These are phyloP conservation scores for Corymbia maculata DNA, from an alignment of 345 rosid species.

Conservation along the genomic window DNA sequence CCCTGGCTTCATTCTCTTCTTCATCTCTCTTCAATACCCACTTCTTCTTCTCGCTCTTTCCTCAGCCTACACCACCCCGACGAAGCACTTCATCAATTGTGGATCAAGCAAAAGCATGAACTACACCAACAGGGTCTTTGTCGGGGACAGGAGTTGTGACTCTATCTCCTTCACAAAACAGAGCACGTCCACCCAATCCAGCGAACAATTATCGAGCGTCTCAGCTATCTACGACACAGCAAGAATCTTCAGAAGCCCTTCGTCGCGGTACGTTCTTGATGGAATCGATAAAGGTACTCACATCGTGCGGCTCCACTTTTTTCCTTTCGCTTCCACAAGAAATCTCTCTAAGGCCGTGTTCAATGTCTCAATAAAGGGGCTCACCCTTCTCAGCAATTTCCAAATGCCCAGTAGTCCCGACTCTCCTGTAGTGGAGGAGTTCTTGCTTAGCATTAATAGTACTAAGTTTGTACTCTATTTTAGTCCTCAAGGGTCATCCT, in stretches of 20 bases:
- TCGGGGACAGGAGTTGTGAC: not conserved
- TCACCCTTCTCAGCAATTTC: conserved; percentile 16
- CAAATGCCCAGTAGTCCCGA: not conserved
- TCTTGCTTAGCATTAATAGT: conserved; percentile 13
- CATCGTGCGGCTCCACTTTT: conserved; percentile 41
- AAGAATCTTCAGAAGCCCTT: conserved; percentile 20
- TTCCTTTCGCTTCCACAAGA: not conserved
- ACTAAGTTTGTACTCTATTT: conserved; percentile 17
- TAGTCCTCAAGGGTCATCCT: conserved; percentile 21
- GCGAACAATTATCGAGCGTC: not conserved
- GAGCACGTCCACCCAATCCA: not conserved
- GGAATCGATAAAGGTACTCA: conserved; percentile 14
- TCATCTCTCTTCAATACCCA: not conserved
- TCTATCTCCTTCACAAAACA: not conserved
- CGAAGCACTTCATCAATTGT: conserved; percentile 13
- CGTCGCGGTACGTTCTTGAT: conserved; percentile 21
- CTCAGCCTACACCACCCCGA: not conserved
- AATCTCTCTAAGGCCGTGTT: conserved; percentile 26
- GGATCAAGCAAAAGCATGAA: conserved; percentile 5
- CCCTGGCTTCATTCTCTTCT: not conserved
- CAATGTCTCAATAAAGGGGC: conserved; percentile 22
- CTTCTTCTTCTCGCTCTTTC: not conserved
- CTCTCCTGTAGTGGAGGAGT: conserved; percentile 26
- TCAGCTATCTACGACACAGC: conserved; percentile 28
- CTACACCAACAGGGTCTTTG: not conserved